These are phyloP conservation scores for Aquanectria penicillioides DNA, from an alignment of 2,329 filamentous ascomycete species.

Conservation along the genomic window DNA sequence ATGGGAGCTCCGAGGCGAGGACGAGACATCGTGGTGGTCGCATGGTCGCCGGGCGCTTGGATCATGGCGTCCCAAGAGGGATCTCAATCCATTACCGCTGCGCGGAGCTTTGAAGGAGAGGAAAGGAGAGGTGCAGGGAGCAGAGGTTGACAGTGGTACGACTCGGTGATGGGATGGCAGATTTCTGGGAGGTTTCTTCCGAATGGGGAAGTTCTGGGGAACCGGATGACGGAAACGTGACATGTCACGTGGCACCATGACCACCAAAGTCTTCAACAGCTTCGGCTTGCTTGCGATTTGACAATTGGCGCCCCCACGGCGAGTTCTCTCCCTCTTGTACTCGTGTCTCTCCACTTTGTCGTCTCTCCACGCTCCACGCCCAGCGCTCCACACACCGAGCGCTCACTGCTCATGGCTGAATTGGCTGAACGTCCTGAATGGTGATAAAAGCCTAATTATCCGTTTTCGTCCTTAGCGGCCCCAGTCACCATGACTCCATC, in stretches of 20 bases:
- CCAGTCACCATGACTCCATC: no score
- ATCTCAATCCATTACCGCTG: conserved; percentile 40
- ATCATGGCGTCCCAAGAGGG: conserved; percentile 42
- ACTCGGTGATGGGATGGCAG: conserved; percentile 27
- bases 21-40: conserved; percentile 46
- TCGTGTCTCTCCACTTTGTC: no score
- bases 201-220: conserved; percentile 35
- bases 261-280: not conserved
- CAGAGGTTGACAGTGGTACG: conserved; percentile 35
- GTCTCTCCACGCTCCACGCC: no score
- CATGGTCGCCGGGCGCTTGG: conserved; percentile 44
- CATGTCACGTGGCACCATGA: conserved; percentile 31
- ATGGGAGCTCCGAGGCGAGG: conserved; percentile 42
- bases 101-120: conserved; percentile 1
- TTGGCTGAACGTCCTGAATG: no score
- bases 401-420: no score
- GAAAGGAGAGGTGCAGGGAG: conserved; percentile 10
- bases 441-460: no score
- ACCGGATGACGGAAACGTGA: conserved; percentile 30
- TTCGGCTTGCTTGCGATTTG: no score
- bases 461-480: no score
- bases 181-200: conserved; percentile 33
- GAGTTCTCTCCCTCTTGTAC: not conserved
- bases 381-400: no score
- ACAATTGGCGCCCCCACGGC: not conserved